Conservation (phyloP, 306 rosid species). For the Glycine latifolia region DNA sequence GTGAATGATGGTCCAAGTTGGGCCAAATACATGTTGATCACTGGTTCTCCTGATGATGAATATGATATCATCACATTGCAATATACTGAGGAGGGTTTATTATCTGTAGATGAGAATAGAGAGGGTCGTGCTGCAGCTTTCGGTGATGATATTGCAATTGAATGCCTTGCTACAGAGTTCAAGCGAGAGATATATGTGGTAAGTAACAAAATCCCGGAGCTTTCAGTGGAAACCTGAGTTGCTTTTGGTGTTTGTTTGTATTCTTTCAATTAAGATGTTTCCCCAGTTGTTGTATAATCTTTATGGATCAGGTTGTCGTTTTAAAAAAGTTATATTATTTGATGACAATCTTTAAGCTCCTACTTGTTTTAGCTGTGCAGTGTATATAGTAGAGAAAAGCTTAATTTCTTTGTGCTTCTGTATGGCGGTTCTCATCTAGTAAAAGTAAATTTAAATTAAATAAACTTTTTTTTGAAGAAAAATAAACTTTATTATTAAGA, state of each 20-base stretch:
- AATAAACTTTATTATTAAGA: not conserved
- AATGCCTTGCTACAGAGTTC: conserved; percentile 97
- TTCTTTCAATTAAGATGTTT: conserved; percentile 11
- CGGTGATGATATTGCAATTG: conserved; percentile 98
- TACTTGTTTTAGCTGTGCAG: conserved; percentile 14
- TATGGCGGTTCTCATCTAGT: not conserved
- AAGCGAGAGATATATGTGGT: conserved; percentile 95
- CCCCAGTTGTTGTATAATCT: not conserved
- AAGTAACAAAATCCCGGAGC: conserved; percentile 44
- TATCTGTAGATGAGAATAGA: conserved; percentile 87
- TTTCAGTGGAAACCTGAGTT: conserved; percentile 22
- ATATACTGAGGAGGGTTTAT: conserved; percentile 91
- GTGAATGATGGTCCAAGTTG: conserved; percentile 86
- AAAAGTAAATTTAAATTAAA: not conserved
- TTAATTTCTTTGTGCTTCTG: conserved; percentile 19
- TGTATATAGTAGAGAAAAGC: not conserved
- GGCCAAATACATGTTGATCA: conserved; percentile 96
- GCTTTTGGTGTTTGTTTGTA: conserved; percentile 4
- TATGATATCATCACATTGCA: conserved; percentile 94
- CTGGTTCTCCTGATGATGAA: conserved; percentile 85
- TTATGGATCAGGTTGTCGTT: not conserved
- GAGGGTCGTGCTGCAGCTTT: conserved; percentile 96
- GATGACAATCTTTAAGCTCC: conserved; percentile 16
- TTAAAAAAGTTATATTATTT: too few relatives aligned
- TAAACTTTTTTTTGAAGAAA: not conserved